Base-by-base conservation (phyloP, 306 rosid species). In the Prunus armeniaca region DNA sequence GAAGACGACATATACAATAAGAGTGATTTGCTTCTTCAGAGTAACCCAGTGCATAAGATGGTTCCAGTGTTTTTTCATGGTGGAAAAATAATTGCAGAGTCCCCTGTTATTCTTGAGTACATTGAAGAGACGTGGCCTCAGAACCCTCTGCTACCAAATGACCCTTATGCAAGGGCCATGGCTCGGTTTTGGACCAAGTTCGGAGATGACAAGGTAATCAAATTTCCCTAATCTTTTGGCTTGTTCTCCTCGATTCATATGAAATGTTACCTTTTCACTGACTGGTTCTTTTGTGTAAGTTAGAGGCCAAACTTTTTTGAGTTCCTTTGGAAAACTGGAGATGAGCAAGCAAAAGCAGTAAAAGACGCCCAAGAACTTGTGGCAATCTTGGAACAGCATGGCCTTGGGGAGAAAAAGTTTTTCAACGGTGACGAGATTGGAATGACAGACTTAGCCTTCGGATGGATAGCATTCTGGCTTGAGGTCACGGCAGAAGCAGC, bases 61-160 rank as follows among this genome's bases (percentile, higher is more conserved):
- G 67, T 77, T 9, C 80, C 80, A 12, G 75, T 77, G 20, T 47
- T 77, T 47, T 6, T 58, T 61, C 80, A 68, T 58, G 62, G 80
- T 13, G 80, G 69, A 27, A 69, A n/a, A 47, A 6, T 4, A 2
- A 45, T 69, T 58, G 69, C 13, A 12, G 75, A 77, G 51, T 77
- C 80, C 0, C 2, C 18, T 14, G 50, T 69, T 9, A 69, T 69
- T 20, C 62, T 77, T 11, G 69, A 77, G 20, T 77, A 77, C 60
- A 68, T 69, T 3, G 75, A 77, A 9, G 75, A 69, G 58, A 25
- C 18, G 2, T 69, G 69, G 80, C 75, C 80, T 6, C 62, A 58
- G 67, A 69, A 41, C 17, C 75, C 75, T 13, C 69, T 77, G 27
- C 75, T 69, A 13, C 80, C 80, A 13, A 22, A 63, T 6, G 80